Evolutionary conservation across 2,329 filamentous ascomycete species (phyloP).

Genomic region (Pestalotiopsis sp.): DNA sequence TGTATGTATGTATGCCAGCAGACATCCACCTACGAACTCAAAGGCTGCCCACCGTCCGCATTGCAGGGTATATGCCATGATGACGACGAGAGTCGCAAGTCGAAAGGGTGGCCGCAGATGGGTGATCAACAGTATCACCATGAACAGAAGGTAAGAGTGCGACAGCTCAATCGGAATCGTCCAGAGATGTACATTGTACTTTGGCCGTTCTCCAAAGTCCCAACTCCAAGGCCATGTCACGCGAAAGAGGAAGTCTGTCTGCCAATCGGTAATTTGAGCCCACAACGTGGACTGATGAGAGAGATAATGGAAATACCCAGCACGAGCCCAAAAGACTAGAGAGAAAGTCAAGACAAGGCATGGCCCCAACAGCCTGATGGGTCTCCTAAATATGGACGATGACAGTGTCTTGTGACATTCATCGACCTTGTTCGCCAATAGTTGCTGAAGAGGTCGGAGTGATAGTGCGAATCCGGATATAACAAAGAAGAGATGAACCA

Average conservation of each 20-base stretch:
- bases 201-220: constrained; percentile 13
- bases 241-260: constrained; percentile 21
- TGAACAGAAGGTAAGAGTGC: constrained; percentile 46
- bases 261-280: constrained; percentile 23
- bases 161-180: constrained; percentile 50
- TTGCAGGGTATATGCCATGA: constrained; percentile 38
- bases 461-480: constrained; percentile 52
- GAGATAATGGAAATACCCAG: constrained; percentile 29
- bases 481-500: constrained; percentile 55
- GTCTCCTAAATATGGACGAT: constrained; percentile 48
- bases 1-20: constrained; percentile 26
- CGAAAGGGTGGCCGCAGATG: constrained; percentile 34
- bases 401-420: constrained; percentile 41
- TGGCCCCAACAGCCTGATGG: constrained; percentile 47
- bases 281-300: constrained; percentile 6
- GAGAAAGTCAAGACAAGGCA: constrained; percentile 30
- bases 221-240: constrained; percentile 26
- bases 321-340: neutral
- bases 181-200: constrained; percentile 48
- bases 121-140: constrained; percentile 37
- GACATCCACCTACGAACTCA: constrained; percentile 48
- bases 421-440: constrained; percentile 39
- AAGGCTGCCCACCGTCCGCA: constrained; percentile 44
- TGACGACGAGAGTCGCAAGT: constrained; percentile 27
- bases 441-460: constrained; percentile 42